A percentile compares a stretch with the other conserved stretches of the same genome.
These are phyloP conservation scores for Paramyrothecium sp. DNA, from an alignment of 2,329 filamentous ascomycete species.

Conservation along the genomic window DNA sequence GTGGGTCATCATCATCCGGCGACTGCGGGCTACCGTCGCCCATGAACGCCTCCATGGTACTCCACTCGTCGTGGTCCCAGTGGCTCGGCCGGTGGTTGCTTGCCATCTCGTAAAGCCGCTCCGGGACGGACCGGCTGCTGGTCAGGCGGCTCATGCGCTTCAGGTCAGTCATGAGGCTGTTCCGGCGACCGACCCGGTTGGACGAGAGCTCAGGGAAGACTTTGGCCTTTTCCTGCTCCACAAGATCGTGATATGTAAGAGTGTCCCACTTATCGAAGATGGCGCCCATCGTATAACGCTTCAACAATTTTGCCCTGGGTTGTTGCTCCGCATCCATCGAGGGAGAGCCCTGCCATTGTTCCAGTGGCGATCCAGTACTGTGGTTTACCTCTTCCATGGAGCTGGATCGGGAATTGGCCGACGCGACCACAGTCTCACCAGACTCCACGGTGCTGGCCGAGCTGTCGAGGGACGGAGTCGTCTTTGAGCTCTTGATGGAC, in stretches of 20 bases:
- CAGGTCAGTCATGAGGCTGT: conserved; percentile 18
- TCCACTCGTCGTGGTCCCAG: conserved; percentile 31
- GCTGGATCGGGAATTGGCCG: not conserved
- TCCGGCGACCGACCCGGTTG: conserved; percentile 16
- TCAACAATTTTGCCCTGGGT: conserved; percentile 3
- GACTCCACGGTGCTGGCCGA: conserved; percentile 22
- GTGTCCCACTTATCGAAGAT: conserved; percentile 23
- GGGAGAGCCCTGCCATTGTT: no score
- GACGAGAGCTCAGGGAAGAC: conserved; percentile 4
- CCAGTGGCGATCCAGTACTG: no score
- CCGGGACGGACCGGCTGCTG: conserved; percentile 8
- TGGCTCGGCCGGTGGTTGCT: conserved; percentile 16
- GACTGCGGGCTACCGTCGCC: conserved; percentile 15
- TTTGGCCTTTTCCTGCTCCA: not conserved
- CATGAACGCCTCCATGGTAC: conserved; percentile 34
- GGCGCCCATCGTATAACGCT: conserved; percentile 23
- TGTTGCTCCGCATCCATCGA: no score
- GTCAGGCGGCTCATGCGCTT: conserved; percentile 16
- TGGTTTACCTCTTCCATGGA: not conserved
- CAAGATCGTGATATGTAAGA: conserved; percentile 20
- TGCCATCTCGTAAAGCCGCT: not conserved
- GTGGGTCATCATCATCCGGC: conserved; percentile 21
- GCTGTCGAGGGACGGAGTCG: conserved; percentile 24
- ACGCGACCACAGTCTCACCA: no score
- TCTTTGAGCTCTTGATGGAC: conserved; percentile 16